Percentiles rank a stretch among this genome's conserved stretches.
Conservation (phyloP, 495 filamentous ascomycete species). For the Pyrenopolyporus hunteri region DNA sequence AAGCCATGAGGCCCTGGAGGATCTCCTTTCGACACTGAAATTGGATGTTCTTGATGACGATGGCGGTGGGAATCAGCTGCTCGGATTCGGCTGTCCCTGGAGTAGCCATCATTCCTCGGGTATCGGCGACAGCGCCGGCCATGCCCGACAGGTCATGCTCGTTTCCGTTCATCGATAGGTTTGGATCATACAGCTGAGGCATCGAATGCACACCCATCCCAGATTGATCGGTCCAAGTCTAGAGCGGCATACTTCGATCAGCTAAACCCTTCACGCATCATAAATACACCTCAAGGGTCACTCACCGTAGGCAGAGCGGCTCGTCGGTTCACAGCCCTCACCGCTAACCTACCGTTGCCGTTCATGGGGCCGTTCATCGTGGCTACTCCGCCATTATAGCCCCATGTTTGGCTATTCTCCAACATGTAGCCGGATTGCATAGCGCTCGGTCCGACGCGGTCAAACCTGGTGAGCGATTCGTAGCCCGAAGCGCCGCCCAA, state of each 20-base stretch:
- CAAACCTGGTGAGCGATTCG: slow-evolving; percentile 56
- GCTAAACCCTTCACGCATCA: background rate
- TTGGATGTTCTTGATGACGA: slow-evolving; percentile 99
- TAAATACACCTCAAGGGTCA: slow-evolving; percentile 35
- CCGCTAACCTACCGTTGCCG: slow-evolving; percentile 51
- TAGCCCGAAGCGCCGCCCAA: slow-evolving; percentile 62
- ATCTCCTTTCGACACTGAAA: slow-evolving; percentile 98
- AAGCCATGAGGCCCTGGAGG: slow-evolving; percentile 88
- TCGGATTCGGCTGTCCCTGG: slow-evolving; percentile 59
- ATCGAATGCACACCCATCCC: slow-evolving; percentile 49
- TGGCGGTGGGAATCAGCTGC: slow-evolving; percentile 95
- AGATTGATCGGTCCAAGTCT: slow-evolving; percentile 59
- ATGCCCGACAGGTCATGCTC: slow-evolving; percentile 37
- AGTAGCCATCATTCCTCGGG: slow-evolving; percentile 41
- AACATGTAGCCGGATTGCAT: slow-evolving; percentile 47
- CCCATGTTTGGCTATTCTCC: slow-evolving; percentile 58
- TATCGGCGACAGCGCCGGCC: slow-evolving; percentile 36
- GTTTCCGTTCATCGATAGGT: slow-evolving; percentile 44
- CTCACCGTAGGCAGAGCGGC: slow-evolving; percentile 57
- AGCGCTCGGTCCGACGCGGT: slow-evolving; percentile 52
- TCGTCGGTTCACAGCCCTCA: slow-evolving; percentile 51
- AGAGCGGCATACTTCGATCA: background rate
- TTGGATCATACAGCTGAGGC: slow-evolving; percentile 46
- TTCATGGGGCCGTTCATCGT: slow-evolving; percentile 56
- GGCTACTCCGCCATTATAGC: slow-evolving; percentile 54